Conservation (phyloP, 2,329 filamentous ascomycete species). For the Myriosclerotinia scirpicola region DNA sequence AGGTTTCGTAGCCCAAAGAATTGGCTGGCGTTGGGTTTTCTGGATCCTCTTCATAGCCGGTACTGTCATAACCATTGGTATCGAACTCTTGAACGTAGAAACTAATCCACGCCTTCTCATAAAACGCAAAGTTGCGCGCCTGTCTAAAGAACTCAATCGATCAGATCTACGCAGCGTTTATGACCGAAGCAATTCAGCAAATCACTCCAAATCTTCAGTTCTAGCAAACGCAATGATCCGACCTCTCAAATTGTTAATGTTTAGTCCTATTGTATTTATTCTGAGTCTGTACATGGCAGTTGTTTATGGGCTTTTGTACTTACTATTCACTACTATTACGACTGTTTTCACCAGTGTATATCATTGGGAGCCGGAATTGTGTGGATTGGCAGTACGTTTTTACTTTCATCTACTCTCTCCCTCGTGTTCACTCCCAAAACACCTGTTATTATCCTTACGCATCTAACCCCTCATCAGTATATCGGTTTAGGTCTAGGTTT, state of each 20-base stretch:
- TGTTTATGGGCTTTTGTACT: slow-evolving; percentile 55
- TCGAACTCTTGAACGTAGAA: slow-evolving; percentile 47
- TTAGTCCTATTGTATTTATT: slow-evolving; percentile 44
- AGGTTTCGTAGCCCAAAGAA: slow-evolving; percentile 41
- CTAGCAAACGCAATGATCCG: slow-evolving; percentile 49
- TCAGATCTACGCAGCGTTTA: slow-evolving; percentile 50
- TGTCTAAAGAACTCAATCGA: slow-evolving; percentile 48
- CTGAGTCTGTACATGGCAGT: slow-evolving; percentile 53
- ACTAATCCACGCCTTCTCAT: slow-evolving; percentile 54
- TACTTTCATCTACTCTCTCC: background rate
- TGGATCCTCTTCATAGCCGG: slow-evolving; percentile 26
- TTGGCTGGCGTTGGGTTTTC: slow-evolving; percentile 42
- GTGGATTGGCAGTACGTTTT: slow-evolving; percentile 42
- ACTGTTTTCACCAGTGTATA: slow-evolving; percentile 50
- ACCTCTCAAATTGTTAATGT: slow-evolving; percentile 48
- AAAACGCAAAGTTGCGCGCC: slow-evolving; percentile 47
- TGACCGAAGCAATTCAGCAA: slow-evolving; percentile 34
- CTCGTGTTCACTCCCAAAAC: background rate
- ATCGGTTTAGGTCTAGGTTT: slow-evolving; percentile 47
- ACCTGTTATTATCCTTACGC: background rate
- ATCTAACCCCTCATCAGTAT: slow-evolving; percentile 37
- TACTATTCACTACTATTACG: slow-evolving; percentile 48
- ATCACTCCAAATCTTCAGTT: slow-evolving; percentile 33
- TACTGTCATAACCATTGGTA: slow-evolving; percentile 41
- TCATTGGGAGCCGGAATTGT: slow-evolving; percentile 45